These are phyloP conservation scores for Phaeoacremonium minimum DNA, from an alignment of 2,329 filamentous ascomycete genomes.

Conservation along the genomic window DNA sequence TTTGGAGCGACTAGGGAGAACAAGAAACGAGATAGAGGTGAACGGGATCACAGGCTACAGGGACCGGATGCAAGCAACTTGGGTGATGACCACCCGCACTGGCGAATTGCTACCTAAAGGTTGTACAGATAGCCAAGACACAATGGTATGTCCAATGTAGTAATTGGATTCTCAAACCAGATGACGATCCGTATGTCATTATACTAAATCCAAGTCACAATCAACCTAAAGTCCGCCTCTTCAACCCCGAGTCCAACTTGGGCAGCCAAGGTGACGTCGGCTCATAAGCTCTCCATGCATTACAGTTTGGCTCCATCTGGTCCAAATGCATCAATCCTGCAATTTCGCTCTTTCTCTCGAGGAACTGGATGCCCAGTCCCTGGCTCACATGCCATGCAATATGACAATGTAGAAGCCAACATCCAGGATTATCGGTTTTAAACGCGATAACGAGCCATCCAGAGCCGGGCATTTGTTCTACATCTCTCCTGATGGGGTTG, in stretches of 20 bases:
- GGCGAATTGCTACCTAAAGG: no score
- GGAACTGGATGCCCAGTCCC: conserved; percentile 7
- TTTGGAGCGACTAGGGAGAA: conserved; percentile 26
- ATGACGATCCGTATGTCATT: no score
- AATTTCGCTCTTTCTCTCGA: conserved; percentile 8
- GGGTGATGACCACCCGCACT: conserved; percentile 32
- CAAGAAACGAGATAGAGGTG: conserved; percentile 23
- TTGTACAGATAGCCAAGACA: no score
- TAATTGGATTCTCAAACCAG: no score
- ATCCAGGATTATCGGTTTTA: conserved; percentile 42
- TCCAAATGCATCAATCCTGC: conserved; percentile 6
- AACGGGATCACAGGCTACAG: conserved; percentile 21
- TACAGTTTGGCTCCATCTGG: conserved; percentile 5
- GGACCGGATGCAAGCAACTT: conserved; percentile 24
- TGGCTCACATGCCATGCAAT: conserved; percentile 20
- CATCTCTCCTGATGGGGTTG: conserved; percentile 49
- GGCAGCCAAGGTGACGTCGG: not conserved
- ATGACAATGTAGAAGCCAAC: conserved; percentile 47
- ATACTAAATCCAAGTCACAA: no score
- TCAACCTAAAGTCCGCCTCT: no score
- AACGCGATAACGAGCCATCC: conserved; percentile 47
- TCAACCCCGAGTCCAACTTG: not conserved
- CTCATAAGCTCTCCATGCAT: conserved; percentile 4
- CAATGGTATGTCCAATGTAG: no score
- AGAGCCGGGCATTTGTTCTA: conserved; percentile 36